Base-by-base conservation (phyloP, 2,329 filamentous ascomycete species). In the Xylaria sp. region DNA sequence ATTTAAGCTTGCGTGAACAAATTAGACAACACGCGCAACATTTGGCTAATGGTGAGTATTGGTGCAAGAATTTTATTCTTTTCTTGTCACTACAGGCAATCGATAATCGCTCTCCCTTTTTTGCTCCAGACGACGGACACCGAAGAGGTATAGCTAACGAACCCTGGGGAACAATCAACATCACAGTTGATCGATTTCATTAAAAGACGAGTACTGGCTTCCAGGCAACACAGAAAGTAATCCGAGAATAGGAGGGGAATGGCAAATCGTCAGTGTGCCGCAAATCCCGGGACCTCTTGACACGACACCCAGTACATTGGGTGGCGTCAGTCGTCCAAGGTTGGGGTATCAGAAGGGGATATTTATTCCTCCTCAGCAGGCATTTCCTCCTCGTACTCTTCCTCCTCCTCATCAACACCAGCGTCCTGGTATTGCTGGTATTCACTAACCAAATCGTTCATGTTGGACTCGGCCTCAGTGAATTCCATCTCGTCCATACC, bases 401-500 rank as follows among this genome's bases (percentile, higher is more conserved):
- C 94, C 86, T 98, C 95, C 78, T 93, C 95, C 85, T 99, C 96
- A 71, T 96, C 97, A 84, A 97, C 90, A 79, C 93, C 93, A 82
- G 96, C 96, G 84, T 99, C 96, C 90, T 99, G 96, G 91, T 99
- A 99, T 86, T 99, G 96, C 90, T 98, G 96, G 89, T 99, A 99
- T 85, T 99, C 96, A 71, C 94, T 97, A 79, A 99, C 95, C 81
- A 99, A 88, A 84, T 99, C 96, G 88, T 99, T 98, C 96, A 99
- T 98, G 89, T 99, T 99, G 86, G 93, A 97, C 91, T 99, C 96
- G 78, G 96, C 96, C 90, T 99, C 96, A 81, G 96, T 99, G 89
- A 99, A 99, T 88, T 99, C 96, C 96, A 99, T 98, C 92, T 99
- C 96, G 86, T 99, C 96, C 96, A 99, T 99, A 87, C 96, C 96